Base-by-base conservation (phyloP, 176 grass and related monocot genomes). In the Echinochloa phyllopogon region DNA sequence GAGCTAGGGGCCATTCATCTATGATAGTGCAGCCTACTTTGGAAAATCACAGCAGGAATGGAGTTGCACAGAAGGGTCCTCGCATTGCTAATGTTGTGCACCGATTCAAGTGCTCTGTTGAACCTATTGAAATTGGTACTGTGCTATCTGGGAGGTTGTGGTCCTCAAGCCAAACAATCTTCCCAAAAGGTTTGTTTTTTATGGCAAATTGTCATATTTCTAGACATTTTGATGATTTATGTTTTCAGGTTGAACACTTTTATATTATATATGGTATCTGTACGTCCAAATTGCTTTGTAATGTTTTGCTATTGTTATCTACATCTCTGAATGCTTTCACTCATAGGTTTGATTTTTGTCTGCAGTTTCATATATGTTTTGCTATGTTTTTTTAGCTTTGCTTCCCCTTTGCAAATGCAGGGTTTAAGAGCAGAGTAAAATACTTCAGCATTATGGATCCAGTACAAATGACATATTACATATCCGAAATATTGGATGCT, bases 391-490 rank as follows among this genome's bases (percentile, higher is more conserved):
- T 69, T 69, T 81, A 67, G 37, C 59, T 55, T 55, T 89, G 47
- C 43, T 42, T 38, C 66, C 40, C 20, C 78, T 87, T 70, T 37
- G 84, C 84, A 49, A 86, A 77, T 86, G 80, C 86, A 98, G 95
- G 95, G 80, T 98, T 86, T 73, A 98, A 53, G 89, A 98, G 95
- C 88, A 90, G 95, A 92, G 95, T 93, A 74, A 91, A 92, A 76
- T 95, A 93, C 79, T 91, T 43, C 21, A 98, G 92, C 42, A 76
- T 95, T 75, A 74, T 95, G 51, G 91, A 95, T 90, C 92, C 95
- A 79, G 80, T 59, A 49, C 84, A 95, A 85, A 92, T 88, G 92
- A 83, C 86, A 78, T 90, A 90, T 71, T 95, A 95, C 82, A 79
- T 84, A 84, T 98, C 89, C 71, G 95, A 98, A 90, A 98, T 98